Percentiles rank a stretch among this genome's conserved stretches.
Conservation (phyloP, 2,329 filamentous ascomycete species). For the Ascochyta viciae-villosae region DNA sequence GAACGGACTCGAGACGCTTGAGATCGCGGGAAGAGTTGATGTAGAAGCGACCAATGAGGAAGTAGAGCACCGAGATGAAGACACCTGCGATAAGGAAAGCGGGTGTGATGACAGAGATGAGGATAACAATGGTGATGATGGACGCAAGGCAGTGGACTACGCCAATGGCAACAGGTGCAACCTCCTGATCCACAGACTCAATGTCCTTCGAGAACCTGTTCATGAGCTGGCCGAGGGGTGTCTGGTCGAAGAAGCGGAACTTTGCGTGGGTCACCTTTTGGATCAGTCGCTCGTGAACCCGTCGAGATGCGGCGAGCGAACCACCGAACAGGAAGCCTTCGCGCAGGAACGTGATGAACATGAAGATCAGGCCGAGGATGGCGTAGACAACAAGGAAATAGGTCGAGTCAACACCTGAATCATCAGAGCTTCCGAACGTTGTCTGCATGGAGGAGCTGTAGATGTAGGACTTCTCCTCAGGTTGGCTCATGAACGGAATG, state of each 20-base stretch:
- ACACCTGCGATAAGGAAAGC: conserved; percentile 85
- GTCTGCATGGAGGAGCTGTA: conserved; percentile 51
- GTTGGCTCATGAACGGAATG: conserved; percentile 40
- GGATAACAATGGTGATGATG: conserved; percentile 81
- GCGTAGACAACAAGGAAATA: conserved; percentile 90
- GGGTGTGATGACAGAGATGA: conserved; percentile 90
- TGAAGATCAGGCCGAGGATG: conserved; percentile 76
- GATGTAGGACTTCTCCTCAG: conserved; percentile 35
- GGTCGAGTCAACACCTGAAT: conserved; percentile 72
- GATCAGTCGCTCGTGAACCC: conserved; percentile 81
- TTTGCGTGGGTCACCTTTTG: conserved; percentile 82
- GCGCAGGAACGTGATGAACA: conserved; percentile 79
- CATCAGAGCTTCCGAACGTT: conserved; percentile 44
- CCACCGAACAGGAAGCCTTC: conserved; percentile 93
- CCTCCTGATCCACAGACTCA: conserved; percentile 93
- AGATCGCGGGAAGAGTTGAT: conserved; percentile 91
- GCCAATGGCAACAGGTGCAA: conserved; percentile 87
- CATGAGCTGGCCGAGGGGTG: conserved; percentile 94
- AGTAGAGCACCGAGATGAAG: conserved; percentile 85
- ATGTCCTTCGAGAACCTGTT: conserved; percentile 99
- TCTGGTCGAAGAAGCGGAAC: conserved; percentile 98
- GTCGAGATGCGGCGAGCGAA: conserved; percentile 85
- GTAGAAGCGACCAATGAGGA: conserved; percentile 85
- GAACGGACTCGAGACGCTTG: conserved; percentile 92
- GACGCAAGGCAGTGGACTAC: conserved; percentile 71